Evolutionary conservation across 2,329 filamentous ascomycete genomes (phyloP), one percentile per base, ranked within the genome.

Genomic region (Grosmannia huntii): DNA sequence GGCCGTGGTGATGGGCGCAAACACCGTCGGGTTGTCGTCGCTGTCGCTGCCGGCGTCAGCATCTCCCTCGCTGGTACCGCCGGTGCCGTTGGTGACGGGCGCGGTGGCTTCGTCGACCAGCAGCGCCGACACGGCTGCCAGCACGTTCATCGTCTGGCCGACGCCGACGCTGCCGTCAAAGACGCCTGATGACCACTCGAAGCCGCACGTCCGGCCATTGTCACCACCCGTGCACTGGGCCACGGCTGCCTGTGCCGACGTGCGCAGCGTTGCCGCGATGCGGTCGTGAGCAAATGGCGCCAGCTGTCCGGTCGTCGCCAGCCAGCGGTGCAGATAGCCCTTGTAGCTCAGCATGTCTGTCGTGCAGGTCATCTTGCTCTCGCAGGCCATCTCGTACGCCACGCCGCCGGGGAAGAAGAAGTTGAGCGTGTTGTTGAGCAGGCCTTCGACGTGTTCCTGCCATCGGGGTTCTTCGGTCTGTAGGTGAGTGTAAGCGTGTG

Each of bases 261-360:
- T 71, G 55, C 68, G 67, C 2, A 84, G 68, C 50, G 73, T 72
- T 1, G 74, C 67, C 62, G 73, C 68, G 60, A 84, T 77, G 0
- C 57, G 60, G 10, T 72, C 69, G 36, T 68, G 66, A 0, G 74
- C 75, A 54, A 72, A 76, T 0, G 81, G 80, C 1, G 78, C 77
- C 16, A 83, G 58, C 60, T 78, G 69, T 2, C 74, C 70, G 1
- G 76, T 73, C 19, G 73, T 68, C 3, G 75, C 75, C 61, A 84
- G 71, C 73, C 76, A 80, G 21, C 76, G 73, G 41, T 77, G 71
- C 27, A 83, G 68, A 52, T 79, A 75, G 10, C 78, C 79, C 65
- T 84, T 84, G 73, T 80, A 84, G 23, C 76, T 75, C 57, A 75
- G 72, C 67, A 84, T 79, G 64, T 86, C 84, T 23, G 73, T 72